Evolutionary conservation across 768 basidiomycete genomes (phyloP), one percentile per base, ranked within the genome.

Genomic region (Pisolithus marmoratus): DNA sequence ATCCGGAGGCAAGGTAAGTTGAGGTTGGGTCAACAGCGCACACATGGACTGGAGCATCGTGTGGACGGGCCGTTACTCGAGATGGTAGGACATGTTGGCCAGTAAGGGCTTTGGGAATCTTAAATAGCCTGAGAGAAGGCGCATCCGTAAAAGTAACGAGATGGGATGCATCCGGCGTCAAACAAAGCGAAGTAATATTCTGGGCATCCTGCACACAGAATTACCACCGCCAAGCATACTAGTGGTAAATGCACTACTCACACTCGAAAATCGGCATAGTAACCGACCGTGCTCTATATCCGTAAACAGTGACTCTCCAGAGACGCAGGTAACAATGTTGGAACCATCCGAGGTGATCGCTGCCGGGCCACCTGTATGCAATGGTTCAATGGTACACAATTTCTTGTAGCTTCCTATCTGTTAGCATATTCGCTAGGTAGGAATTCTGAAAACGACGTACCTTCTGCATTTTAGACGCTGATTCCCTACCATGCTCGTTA

Each of bases 21-120:
- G 90, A 92, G 8, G 89, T 89, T 17, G 86, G 90, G 72, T 91
- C 94, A 14, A 81, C 70, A 56, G 78, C 82, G 63, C 90, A 90
- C 50, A 94, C 87, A 62, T 97, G 92, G 43, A 98, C 87, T 12
- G 96, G 95, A 4, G 94, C 88, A 48, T 94, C 89, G 60, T 99
- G 96, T 4, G 94, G 91, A 55, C 82, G 85, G 4, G 90, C 74
- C 43, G 94, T 74, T 46, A 85, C 79, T 46, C 94, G 89, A 17
- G 77, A 71, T 8, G 93, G 90, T 31, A 81, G 79, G 2, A 94
- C 69, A 8, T 72, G 70, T 48, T 77, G 80, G 24, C 77, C 70
- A 11, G 70, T 63, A 11, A 68, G 61, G 6, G 74, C 63, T 11
- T 67, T 60, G 3, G 93, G 90, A 15, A 97, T 72, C 38, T 90